These are phyloP conservation scores for Raphanus sativus DNA, from an alignment of 345 rosid species.

Conservation along the genomic window DNA sequence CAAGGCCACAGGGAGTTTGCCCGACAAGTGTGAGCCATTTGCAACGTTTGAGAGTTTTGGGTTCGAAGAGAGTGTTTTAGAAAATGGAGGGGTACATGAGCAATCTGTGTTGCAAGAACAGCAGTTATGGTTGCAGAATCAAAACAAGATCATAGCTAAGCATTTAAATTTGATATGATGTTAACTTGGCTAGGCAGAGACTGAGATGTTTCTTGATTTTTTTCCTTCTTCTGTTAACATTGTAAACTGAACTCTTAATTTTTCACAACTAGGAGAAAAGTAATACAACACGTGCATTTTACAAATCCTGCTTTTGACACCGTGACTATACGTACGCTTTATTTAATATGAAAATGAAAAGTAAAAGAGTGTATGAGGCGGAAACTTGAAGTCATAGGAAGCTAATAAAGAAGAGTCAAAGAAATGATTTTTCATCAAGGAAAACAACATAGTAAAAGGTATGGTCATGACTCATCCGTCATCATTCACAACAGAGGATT, in stretches of 20 bases:
- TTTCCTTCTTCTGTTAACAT: not conserved
- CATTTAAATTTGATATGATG: slow-evolving; percentile 33
- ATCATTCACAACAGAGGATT: too few species aligned
- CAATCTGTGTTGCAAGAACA: slow-evolving; percentile 54
- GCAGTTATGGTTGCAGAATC: slow-evolving; percentile 66
- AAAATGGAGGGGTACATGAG: slow-evolving; percentile 36
- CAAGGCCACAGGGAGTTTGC: slow-evolving; percentile 5
- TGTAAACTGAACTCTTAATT: slow-evolving; percentile 9
- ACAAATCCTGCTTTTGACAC: too few species aligned
- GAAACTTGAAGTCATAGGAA: too few species aligned
- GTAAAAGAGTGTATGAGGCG: too few species aligned
- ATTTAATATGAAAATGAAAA: too few species aligned
- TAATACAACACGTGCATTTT: not conserved
- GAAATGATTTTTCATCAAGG: too few species aligned
- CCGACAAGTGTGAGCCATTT: slow-evolving; percentile 51
- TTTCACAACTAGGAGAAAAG: slow-evolving; percentile 24
- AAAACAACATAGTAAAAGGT: too few species aligned
- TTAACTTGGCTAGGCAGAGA: slow-evolving; percentile 15
- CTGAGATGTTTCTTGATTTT: slow-evolving; percentile 18
- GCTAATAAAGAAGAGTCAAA: too few species aligned
- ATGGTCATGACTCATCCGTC: too few species aligned
- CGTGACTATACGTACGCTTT: too few species aligned
- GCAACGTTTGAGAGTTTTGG: slow-evolving; percentile 40
- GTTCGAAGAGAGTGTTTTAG: slow-evolving; percentile 27
- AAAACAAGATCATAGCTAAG: slow-evolving; percentile 71